Evolutionary conservation across 1,284 basidiomycete genomes (phyloP), one percentile per base, ranked within the genome.

Genomic region (Ustilago crameri): DNA sequence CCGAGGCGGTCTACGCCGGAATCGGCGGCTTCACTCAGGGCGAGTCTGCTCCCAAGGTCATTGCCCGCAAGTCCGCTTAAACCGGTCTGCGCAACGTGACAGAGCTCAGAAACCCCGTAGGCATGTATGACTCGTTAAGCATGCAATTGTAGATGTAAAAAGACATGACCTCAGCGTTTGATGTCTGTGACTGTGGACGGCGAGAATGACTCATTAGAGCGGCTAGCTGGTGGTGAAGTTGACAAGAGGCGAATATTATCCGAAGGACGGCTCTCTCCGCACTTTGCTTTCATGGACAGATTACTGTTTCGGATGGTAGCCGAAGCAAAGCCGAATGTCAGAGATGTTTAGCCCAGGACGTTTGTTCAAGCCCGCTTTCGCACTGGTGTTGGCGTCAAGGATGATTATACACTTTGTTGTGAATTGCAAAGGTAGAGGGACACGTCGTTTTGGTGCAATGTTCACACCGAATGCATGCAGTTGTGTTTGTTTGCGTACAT

Each of bases 21-120:
- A 60, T 80, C 53, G 70, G 80, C 51, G 80, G 80, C 46, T 83
- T 83, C 69, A 74, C 74, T 50, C 71, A 74, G 55, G 74, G 74
- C 47, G 66, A 74, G 47, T 62, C 63, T 22, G 74, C 78, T 43
- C 78, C 78, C 37, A 78, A 78, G 68, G 74, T 80, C 37, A 69
- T 80, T 47, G 55, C 66, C 51, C 71, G 77, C 66, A 74, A 72
- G 63, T 66, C 63, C 41, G 59, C 69, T 34, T 72, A 63, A 56
- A 26, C 15, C 12, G 50, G 5, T n/a, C 35, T 17, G 12, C 9
- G 8, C 15, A 34, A 15, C 17, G 12, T 37, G 49, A 27, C 49
- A 37, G 23, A 17, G 27, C 26, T 30, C 30, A 30, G 30, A 30
- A n/a, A n/a, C n/a, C 30, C 12, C 7, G 5, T 24, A 12, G 17